Evolutionary conservation across 2,329 filamentous ascomycete genomes (phyloP).

Genomic region (Arthrobotrys iridis): DNA sequence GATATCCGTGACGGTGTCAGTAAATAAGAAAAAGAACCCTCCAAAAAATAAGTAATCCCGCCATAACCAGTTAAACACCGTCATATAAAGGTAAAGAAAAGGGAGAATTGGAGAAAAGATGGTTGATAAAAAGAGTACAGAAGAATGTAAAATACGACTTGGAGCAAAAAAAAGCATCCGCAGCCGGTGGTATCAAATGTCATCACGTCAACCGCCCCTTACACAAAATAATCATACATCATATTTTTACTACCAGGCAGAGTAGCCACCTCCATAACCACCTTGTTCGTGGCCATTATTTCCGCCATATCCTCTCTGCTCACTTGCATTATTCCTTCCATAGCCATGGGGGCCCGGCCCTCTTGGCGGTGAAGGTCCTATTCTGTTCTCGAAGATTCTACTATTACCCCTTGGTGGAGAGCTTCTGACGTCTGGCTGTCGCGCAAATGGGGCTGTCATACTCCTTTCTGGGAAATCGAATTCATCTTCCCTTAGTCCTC

Average conservation of each 20-base stretch:
- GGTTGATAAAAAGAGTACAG: neutral
- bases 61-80: conserved; percentile 37
- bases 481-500: conserved; percentile 1
- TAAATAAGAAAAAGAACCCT: conserved; percentile 3
- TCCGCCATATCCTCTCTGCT: conserved; percentile 6
- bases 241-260: conserved; percentile 23
- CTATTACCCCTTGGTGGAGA: conserved; percentile 40
- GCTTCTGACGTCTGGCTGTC: conserved; percentile 20
- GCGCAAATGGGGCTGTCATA: conserved; percentile 33
- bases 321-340: conserved; percentile 10
- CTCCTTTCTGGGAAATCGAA: conserved; percentile 25
- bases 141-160: neutral
- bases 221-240: neutral
- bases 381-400: conserved; percentile 33
- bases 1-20: conserved; percentile 16
- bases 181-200: neutral
- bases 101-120: neutral
- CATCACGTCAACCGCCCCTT: neutral
- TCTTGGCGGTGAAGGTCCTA: neutral
- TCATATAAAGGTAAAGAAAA: conserved; percentile 12
- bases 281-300: conserved; percentile 27
- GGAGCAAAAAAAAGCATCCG: neutral
- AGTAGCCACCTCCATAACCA: conserved; percentile 19
- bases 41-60: conserved; percentile 18
- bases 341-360: neutral